These are phyloP conservation scores for Xeromyces bisporus DNA, from an alignment of 495 filamentous ascomycete genomes.

Conservation along the genomic window DNA sequence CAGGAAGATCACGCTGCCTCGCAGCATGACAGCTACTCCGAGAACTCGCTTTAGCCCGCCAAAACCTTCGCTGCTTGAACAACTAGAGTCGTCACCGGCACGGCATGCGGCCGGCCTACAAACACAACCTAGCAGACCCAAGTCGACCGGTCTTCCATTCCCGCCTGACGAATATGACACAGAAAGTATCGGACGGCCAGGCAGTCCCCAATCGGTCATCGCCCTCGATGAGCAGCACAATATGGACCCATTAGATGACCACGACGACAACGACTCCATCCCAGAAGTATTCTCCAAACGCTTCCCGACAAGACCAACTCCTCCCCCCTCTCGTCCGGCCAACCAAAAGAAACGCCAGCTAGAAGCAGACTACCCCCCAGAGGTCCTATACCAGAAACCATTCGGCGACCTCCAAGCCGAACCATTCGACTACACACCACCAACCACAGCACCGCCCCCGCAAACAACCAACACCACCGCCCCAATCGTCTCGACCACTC, in stretches of 20 bases:
- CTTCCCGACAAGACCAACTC: constrained; percentile 2
- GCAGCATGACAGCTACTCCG: constrained; percentile 22
- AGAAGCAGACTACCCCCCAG: constrained; percentile 25
- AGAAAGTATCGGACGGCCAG: constrained; percentile 10
- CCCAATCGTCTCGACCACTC: not conserved
- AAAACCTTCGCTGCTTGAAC: constrained; percentile 26
- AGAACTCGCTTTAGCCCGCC: constrained; percentile 29
- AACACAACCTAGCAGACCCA: constrained; percentile 9
- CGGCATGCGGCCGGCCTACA: constrained; percentile 18
- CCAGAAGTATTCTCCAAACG: constrained; percentile 20
- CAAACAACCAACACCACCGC: constrained; percentile 4
- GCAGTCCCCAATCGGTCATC: constrained; percentile 15
- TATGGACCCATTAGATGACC: constrained; percentile 14
- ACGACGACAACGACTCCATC: constrained; percentile 17
- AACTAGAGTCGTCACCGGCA: constrained; percentile 25
- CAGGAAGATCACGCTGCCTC: constrained; percentile 23
- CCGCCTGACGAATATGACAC: constrained; percentile 11
- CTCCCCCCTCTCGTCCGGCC: constrained; percentile 10
- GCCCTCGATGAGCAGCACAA: constrained; percentile 23
- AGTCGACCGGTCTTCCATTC: constrained; percentile 5
- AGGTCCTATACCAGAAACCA: constrained; percentile 25
- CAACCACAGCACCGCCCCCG: constrained; percentile 5
- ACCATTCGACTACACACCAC: constrained; percentile 25
- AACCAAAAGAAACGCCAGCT: constrained; percentile 19
- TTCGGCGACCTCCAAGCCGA: constrained; percentile 28